Base-by-base conservation (phyloP, 2,329 filamentous ascomycete genomes). In the Tolypocladium paradoxum region DNA sequence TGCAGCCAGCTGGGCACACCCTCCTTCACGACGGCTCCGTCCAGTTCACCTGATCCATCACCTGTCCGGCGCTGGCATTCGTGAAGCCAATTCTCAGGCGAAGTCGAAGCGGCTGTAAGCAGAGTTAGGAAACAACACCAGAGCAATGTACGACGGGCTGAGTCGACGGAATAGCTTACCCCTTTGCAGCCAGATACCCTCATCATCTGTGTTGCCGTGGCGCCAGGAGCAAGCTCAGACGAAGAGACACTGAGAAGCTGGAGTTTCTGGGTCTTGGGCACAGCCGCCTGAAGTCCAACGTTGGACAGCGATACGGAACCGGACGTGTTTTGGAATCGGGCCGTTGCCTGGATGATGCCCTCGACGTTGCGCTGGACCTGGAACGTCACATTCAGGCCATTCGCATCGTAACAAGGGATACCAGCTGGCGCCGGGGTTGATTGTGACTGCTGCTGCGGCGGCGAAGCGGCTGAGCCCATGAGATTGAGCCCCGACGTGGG, bases 41-140 rank as follows among this genome's bases (percentile, higher is more conserved):
- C 93, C 93, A 99, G 73, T 96, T 95, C 54, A 97, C 90, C 72
- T 97, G 91, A 65, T 99, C 93, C 66, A 87, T 86, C 20, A 95
- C 78, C 57, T 85, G 79, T 51, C 83, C 83, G 27, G 76, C 81
- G 54, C 81, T 79, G 54, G 86, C 82, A 68, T 87, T 87, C 35
- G 81, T 75, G 68, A 90, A 97, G 54, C 82, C 84, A 64, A 99
- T 82, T 71, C 90, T 90, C 64, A 99, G 75, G 65, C 93, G 84
- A 62, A 99, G 75, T 57, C 92, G 83, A 58, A 99, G 80, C 59
- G 87, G 78, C 93, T 96, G 63, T 35, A 59, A 43, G 27, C 5
- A 34, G 48, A 56, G 58, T 61, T 56, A 62, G 56, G 31, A 54
- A 47, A 29, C 27, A 12, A 14, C 43, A n/a, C 18, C 22, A 31